These are phyloP conservation scores for Leishmania gerbilli DNA, from an alignment of 208 protist species.

Conservation along the genomic window DNA sequence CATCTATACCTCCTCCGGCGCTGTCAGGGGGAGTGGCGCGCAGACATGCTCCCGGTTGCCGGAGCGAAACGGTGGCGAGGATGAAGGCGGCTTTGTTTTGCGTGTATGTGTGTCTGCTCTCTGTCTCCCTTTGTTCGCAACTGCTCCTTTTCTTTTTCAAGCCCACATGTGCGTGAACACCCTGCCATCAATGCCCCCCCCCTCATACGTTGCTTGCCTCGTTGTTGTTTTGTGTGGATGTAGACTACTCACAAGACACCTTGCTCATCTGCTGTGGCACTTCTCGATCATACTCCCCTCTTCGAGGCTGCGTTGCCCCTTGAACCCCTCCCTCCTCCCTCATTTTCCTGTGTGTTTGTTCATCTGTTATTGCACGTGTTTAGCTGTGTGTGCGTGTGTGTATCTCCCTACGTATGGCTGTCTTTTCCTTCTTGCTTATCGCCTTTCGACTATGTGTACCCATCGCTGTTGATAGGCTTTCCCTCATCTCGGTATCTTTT, in stretches of 20 bases:
- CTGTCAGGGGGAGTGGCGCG: neutral
- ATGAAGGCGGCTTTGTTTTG: neutral
- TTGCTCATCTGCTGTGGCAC: neutral
- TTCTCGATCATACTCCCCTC: neutral
- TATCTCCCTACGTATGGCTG: neutral
- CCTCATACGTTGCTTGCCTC: neutral
- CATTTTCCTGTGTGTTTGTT: neutral
- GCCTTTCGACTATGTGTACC: too few species aligned
- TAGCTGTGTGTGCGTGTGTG: constrained; percentile 3
- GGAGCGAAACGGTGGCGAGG: neutral
- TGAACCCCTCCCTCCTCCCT: neutral
- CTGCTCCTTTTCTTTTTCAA: neutral
- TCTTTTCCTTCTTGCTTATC: neutral
- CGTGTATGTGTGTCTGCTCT: neutral
- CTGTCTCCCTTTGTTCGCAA: neutral
- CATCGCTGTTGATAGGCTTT: too few species aligned
- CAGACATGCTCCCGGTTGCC: neutral
- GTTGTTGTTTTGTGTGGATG: neutral
- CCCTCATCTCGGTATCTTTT: too few species aligned
- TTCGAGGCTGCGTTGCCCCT: neutral
- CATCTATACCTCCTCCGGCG: neutral
- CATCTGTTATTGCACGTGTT: neutral
- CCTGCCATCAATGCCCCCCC: neutral
- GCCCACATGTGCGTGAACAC: neutral
- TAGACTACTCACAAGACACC: neutral